These are phyloP conservation scores for Evernia prunastri DNA, from an alignment of 495 filamentous ascomycete species.

Conservation along the genomic window DNA sequence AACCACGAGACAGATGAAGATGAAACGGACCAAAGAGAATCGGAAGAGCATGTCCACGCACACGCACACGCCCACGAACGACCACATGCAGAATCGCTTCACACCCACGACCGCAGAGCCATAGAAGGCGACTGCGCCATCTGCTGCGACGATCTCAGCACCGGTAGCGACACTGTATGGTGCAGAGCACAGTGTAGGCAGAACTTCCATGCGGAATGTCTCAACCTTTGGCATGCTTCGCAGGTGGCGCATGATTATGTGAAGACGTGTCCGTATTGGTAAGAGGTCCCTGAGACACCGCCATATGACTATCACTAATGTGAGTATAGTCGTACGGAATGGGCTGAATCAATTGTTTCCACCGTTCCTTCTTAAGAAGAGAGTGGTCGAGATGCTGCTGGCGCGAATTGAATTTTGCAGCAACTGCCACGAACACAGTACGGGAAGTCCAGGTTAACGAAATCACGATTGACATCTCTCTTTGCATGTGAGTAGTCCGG, in stretches of 20 bases:
- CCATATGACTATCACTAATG: neutral
- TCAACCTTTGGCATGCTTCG: neutral
- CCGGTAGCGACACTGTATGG: neutral
- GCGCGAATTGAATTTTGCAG: no score
- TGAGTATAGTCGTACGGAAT: neutral
- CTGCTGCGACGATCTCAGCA: constrained; percentile 9
- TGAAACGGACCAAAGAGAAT: neutral
- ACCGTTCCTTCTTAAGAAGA: no score
- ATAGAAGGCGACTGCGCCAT: constrained; percentile 16
- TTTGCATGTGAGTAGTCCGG: no score
- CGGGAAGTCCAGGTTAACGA: no score
- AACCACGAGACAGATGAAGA: neutral
- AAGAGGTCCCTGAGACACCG: neutral
- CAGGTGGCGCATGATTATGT: neutral
- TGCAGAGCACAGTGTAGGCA: constrained; percentile 13
- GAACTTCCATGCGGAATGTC: constrained; percentile 4
- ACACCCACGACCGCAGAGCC: neutral
- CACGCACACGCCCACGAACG: neutral
- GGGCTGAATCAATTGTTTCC: no score
- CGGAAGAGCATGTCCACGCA: neutral
- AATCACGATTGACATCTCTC: no score
- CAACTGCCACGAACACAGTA: no score
- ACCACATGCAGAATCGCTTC: neutral
- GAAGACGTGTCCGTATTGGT: constrained; percentile 15
- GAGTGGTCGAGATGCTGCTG: no score